phyloP scores from a whole-genome alignment of 2,329 filamentous ascomycete genomes.

The Penicillium oxalicum region DNA sequence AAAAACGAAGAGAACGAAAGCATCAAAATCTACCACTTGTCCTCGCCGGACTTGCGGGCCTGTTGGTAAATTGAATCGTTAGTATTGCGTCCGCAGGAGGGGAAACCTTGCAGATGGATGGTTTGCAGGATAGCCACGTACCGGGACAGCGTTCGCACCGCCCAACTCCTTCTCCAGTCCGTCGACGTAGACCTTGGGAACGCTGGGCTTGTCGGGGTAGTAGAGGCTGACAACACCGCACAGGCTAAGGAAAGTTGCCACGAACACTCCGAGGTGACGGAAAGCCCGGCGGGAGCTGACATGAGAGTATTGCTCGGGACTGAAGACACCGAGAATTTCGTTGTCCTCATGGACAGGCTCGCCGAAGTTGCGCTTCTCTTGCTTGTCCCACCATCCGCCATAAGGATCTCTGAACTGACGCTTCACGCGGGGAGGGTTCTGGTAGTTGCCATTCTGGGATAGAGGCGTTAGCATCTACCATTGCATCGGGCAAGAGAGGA shows the following conservation, averaged over 20 bases:
- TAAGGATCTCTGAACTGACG: constrained; percentile 89
- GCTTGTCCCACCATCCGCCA: constrained; percentile 93
- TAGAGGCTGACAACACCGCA: constrained; percentile 61
- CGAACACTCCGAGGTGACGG: constrained; percentile 62
- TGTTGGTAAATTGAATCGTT: constrained; percentile 9
- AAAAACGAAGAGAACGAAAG: constrained; percentile 9
- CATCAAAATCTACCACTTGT: constrained; percentile 29
- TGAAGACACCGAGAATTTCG: constrained; percentile 85
- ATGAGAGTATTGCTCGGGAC: constrained; percentile 84
- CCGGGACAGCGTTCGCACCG: constrained; percentile 59
- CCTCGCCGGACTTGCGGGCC: constrained; percentile 37
- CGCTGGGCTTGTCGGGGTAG: constrained; percentile 67
- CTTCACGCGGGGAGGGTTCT: constrained; percentile 59
- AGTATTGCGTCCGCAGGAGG: neutral
- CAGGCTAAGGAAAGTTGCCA: constrained; percentile 57
- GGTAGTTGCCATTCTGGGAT: constrained; percentile 43
- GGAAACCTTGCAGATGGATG: neutral
- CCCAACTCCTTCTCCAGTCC: constrained; percentile 71
- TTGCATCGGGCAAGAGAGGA: constrained; percentile 5
- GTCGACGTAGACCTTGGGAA: constrained; percentile 61
- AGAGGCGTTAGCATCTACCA: constrained; percentile 13
- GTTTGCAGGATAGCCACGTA: constrained; percentile 41
- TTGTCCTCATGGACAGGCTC: constrained; percentile 96
- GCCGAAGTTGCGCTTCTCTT: constrained; percentile 94
- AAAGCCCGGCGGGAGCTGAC: constrained; percentile 64